These are phyloP conservation scores for Sarocladiaceae sp. DNA, from an alignment of 2,329 filamentous ascomycete species.

Conservation along the genomic window DNA sequence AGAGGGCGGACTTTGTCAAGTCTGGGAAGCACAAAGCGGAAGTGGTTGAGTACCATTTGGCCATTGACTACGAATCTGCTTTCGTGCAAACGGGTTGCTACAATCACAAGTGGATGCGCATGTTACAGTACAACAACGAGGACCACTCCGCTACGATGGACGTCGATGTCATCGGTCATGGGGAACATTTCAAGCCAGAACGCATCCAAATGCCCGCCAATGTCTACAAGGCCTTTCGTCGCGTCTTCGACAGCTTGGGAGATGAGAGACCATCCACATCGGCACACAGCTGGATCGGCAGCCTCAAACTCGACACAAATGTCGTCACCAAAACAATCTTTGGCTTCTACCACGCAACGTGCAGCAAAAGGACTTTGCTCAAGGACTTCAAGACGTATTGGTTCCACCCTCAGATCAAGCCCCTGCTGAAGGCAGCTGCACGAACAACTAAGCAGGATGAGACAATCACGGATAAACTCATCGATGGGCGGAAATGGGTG, in stretches of 20 bases:
- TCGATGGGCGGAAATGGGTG: slow-evolving; percentile 27
- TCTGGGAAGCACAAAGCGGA: background rate
- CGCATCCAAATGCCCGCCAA: slow-evolving; percentile 27
- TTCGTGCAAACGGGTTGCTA: slow-evolving; percentile 30
- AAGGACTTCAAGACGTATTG: slow-evolving; percentile 30
- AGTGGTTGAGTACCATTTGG: slow-evolving; percentile 28
- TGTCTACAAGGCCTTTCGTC: slow-evolving; percentile 23
- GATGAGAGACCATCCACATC: slow-evolving; percentile 21
- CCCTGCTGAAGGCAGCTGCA: slow-evolving; percentile 25
- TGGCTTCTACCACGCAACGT: slow-evolving; percentile 34
- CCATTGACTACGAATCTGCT: slow-evolving; percentile 35
- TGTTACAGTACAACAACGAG: slow-evolving; percentile 25
- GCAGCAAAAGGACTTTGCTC: slow-evolving; percentile 27
- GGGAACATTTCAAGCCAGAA: slow-evolving; percentile 23
- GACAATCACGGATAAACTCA: slow-evolving; percentile 20
- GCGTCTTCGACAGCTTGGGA: slow-evolving; percentile 25
- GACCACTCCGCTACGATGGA: slow-evolving; percentile 19
- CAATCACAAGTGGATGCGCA: slow-evolving; percentile 2
- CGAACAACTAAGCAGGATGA: slow-evolving; percentile 18
- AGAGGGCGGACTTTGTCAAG: background rate
- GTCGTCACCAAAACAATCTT: slow-evolving; percentile 31
- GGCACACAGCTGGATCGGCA: slow-evolving; percentile 25
- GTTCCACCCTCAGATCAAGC: slow-evolving; percentile 30
- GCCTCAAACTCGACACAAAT: slow-evolving; percentile 31
- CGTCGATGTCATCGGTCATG: slow-evolving; percentile 20